A percentile compares a stretch with the other conserved stretches of the same genome.
These are phyloP conservation scores for Thraustochytrium striatum DNA, from an alignment of 352 stramenopile species.

Conservation along the genomic window DNA sequence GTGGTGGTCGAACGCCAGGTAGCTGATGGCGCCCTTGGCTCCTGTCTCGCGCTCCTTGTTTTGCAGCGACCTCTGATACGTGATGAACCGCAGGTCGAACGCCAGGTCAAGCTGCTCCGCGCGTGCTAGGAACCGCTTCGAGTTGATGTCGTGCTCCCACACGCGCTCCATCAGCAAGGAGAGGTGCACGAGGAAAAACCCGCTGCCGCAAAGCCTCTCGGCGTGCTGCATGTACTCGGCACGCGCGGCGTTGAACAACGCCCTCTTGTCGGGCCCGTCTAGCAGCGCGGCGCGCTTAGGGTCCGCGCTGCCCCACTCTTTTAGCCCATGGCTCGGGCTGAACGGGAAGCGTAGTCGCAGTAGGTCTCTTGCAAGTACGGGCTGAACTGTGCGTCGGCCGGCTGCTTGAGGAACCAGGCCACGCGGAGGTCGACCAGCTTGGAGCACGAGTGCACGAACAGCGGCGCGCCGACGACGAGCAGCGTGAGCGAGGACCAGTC, in stretches of 20 bases:
- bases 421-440: slow-evolving; percentile 10
- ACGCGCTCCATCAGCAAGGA: slow-evolving; percentile 45
- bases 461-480: slow-evolving; percentile 12
- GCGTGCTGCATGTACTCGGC: neutral
- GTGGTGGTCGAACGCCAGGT: slow-evolving; percentile 46
- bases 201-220: neutral
- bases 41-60: slow-evolving; percentile 45
- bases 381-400: neutral
- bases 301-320: too few relatives aligned
- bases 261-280: too few relatives aligned
- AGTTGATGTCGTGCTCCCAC: slow-evolving; percentile 16
- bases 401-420: slow-evolving; percentile 7
- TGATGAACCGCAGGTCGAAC: slow-evolving; percentile 30
- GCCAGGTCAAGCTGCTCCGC: neutral
- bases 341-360: too few relatives aligned
- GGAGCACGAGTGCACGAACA: slow-evolving; percentile 22
- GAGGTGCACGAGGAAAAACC: slow-evolving; percentile 37
- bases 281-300: too few relatives aligned
- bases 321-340: too few relatives aligned
- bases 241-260: too few relatives aligned
- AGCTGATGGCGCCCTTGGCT: slow-evolving; percentile 27
- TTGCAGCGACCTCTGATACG: slow-evolving; percentile 46
- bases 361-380: too few relatives aligned
- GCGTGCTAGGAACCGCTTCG: slow-evolving; percentile 7
- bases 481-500: slow-evolving; percentile 36